A percentile compares a stretch with the other conserved stretches of the same genome.
phyloP scores from a whole-genome alignment of 257 asterid genomes.

The Pogostemon cablin region DNA sequence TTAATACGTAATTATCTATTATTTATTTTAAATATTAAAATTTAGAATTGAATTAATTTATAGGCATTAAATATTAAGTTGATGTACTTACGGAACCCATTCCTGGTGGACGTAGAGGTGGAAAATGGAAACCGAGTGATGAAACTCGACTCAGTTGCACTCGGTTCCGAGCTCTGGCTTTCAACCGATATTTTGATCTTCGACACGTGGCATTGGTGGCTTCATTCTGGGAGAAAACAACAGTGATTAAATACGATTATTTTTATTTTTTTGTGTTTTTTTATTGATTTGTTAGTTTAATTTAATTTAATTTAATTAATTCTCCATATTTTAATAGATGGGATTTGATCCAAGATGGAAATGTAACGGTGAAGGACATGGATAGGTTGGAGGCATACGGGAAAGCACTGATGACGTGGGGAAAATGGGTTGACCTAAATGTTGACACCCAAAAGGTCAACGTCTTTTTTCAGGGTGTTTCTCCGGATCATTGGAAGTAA shows the following conservation, averaged over 20 bases:
- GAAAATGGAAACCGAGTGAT: conserved; percentile 32
- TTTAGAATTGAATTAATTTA: neutral
- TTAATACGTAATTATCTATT: too few relatives aligned
- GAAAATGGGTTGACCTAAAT: conserved; percentile 42
- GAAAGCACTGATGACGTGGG: conserved; percentile 45
- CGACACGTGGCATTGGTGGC: conserved; percentile 56
- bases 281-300: too few relatives aligned
- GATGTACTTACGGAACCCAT: conserved; percentile 43
- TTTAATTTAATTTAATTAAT: too few relatives aligned
- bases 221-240: conserved; percentile 28
- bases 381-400: conserved; percentile 39
- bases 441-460: conserved; percentile 31
- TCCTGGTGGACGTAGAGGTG: conserved; percentile 39
- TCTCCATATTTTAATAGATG: conserved; percentile 31
- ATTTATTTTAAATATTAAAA: neutral
- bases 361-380: conserved; percentile 31
- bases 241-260: neutral
- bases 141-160: conserved; percentile 38
- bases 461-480: conserved; percentile 49
- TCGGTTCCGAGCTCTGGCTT: conserved; percentile 37
- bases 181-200: conserved; percentile 40
- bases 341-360: conserved; percentile 46
- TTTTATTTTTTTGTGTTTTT: neutral
- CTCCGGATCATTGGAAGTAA: conserved; percentile 55
- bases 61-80: conserved; percentile 41